phyloP scores from a whole-genome alignment of 129 eudicot species.

The Calendula officinalis region DNA sequence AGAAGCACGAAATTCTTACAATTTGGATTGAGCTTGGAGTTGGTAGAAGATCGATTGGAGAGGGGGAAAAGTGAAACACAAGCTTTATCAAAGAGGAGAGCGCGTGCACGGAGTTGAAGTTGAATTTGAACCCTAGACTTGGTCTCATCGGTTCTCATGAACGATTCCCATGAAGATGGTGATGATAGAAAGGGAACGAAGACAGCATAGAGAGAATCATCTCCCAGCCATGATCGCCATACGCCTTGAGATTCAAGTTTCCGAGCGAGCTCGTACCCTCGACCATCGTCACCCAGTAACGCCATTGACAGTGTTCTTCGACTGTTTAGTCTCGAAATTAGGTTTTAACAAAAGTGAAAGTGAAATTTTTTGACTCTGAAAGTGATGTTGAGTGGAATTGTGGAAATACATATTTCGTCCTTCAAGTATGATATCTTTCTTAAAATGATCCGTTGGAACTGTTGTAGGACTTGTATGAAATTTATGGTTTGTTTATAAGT shows the following conservation, averaged over 20 bases:
- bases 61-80: constrained; percentile 50
- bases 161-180: constrained; percentile 74
- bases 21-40: constrained; percentile 76
- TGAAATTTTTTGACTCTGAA: background rate
- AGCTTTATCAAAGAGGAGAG: constrained; percentile 93
- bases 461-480: too few species aligned
- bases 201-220: constrained; percentile 59
- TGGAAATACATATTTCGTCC: too few species aligned
- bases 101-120: constrained; percentile 93
- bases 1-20: constrained; percentile 37
- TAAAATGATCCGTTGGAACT: too few species aligned
- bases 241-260: constrained; percentile 77
- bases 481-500: too few species aligned
- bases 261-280: constrained; percentile 94
- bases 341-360: background rate
- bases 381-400: too few species aligned
- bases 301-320: constrained; percentile 39
- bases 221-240: constrained; percentile 96
- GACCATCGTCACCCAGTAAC: constrained; percentile 85
- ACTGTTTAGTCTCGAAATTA: background rate
- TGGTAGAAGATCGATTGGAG: constrained; percentile 31
- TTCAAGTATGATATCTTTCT: too few species aligned
- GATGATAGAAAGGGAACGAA: constrained; percentile 65
- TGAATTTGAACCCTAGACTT: constrained; percentile 65
- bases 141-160: constrained; percentile 54